Evolutionary conservation across 768 basidiomycete genomes (phyloP).

Genomic region (Lyophyllum semitale): DNA sequence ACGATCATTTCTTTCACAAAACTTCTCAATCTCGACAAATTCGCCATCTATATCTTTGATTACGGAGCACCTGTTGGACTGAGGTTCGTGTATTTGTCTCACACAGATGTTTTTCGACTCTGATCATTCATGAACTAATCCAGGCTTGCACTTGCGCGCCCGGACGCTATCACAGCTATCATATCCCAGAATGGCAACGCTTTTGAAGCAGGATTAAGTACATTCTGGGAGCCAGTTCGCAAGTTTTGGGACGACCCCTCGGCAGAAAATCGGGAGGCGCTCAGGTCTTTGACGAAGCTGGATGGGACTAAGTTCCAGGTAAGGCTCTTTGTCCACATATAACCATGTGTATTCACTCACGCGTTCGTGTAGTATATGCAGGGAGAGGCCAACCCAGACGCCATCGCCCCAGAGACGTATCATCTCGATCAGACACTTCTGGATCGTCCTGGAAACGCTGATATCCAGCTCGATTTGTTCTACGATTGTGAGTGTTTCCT

Average conservation of each 20-base stretch:
- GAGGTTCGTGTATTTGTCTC: slow-evolving; percentile 18
- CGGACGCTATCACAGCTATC: slow-evolving; percentile 42
- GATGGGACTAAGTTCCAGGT: slow-evolving; percentile 33
- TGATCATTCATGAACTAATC: not conserved
- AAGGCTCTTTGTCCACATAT: not conserved
- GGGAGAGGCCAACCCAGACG: slow-evolving; percentile 35
- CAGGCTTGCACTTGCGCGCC: slow-evolving; percentile 42
- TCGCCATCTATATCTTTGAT: slow-evolving; percentile 50
- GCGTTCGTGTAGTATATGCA: slow-evolving; percentile 35
- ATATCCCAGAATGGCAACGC: slow-evolving; percentile 53
- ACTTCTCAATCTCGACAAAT: slow-evolving; percentile 36
- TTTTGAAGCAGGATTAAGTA: slow-evolving; percentile 44
- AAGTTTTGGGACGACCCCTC: slow-evolving; percentile 32
- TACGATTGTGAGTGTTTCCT: slow-evolving; percentile 21
- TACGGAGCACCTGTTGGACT: slow-evolving; percentile 43
- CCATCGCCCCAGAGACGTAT: slow-evolving; percentile 35
- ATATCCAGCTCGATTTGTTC: slow-evolving; percentile 46
- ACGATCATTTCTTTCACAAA: slow-evolving; percentile 45
- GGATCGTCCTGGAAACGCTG: slow-evolving; percentile 37
- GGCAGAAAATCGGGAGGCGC: slow-evolving; percentile 24
- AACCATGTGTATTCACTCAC: not conserved
- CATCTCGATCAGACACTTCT: slow-evolving; percentile 44
- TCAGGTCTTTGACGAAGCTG: slow-evolving; percentile 24
- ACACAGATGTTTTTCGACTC: not conserved
- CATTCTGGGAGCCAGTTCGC: slow-evolving; percentile 37